Evolutionary conservation across 306 rosid genomes (phyloP).

Genomic region (Oemleria cerasiformis): DNA sequence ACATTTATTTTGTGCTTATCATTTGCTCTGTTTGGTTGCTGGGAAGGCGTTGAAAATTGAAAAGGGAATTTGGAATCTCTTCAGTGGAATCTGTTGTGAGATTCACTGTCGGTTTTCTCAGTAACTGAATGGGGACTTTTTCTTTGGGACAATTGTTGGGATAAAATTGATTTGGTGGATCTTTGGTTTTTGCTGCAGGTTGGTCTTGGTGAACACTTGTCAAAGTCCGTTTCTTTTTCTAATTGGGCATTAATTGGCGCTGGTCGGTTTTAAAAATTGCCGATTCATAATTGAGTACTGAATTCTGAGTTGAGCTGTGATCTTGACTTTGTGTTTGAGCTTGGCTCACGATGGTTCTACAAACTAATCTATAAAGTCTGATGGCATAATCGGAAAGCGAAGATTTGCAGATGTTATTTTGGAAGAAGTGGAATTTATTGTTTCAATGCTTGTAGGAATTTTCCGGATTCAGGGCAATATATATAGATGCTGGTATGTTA

Average conservation of each 20-base stretch:
- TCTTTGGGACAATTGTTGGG: constrained; percentile 4
- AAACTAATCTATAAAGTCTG: constrained; percentile 25
- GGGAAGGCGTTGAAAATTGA: constrained; percentile 16
- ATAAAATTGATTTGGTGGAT: constrained; percentile 35
- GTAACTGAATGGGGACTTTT: constrained; percentile 12
- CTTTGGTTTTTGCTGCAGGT: constrained; percentile 43
- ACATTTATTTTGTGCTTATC: constrained; percentile 9
- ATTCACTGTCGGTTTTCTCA: constrained; percentile 16
- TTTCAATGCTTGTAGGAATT: constrained; percentile 50
- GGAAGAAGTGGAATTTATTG: constrained; percentile 36
- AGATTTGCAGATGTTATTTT: constrained; percentile 24
- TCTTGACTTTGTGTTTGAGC: constrained; percentile 23
- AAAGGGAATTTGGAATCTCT: constrained; percentile 25
- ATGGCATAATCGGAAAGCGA: constrained; percentile 16
- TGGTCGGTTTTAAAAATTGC: constrained; percentile 6
- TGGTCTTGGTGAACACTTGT: constrained; percentile 36
- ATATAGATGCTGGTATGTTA: constrained; percentile 34
- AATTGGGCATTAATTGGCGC: constrained; percentile 25
- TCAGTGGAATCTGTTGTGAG: constrained; percentile 18
- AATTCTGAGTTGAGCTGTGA: background rate
- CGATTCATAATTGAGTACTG: constrained; percentile 26
- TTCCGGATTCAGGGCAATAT: constrained; percentile 37
- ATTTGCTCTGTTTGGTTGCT: constrained; percentile 22
- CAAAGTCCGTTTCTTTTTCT: constrained; percentile 17
- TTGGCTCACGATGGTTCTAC: constrained; percentile 17